These are phyloP conservation scores for Xylariaceae sp. DNA, from an alignment of 2,329 filamentous ascomycete genomes.

Conservation along the genomic window DNA sequence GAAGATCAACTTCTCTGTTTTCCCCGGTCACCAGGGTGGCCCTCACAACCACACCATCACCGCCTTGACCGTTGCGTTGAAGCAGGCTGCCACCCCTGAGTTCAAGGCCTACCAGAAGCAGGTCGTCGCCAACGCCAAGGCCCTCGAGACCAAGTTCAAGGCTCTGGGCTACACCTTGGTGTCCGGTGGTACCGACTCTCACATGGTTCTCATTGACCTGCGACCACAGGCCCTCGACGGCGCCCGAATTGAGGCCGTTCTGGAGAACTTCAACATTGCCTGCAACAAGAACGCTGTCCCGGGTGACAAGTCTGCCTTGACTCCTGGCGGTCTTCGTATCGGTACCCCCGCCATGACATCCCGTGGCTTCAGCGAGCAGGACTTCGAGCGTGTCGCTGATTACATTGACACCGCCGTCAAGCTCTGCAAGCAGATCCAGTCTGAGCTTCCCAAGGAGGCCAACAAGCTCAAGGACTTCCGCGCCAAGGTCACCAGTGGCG, in stretches of 20 bases:
- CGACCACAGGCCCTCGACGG: constrained; percentile 84
- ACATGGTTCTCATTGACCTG: constrained; percentile 94
- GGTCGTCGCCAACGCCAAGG: constrained; percentile 90
- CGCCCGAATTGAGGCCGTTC: constrained; percentile 89
- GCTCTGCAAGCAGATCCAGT: constrained; percentile 85
- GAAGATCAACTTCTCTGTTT: constrained; percentile 98
- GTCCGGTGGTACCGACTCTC: constrained; percentile 91
- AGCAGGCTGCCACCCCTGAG: constrained; percentile 85
- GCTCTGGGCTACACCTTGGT: constrained; percentile 89
- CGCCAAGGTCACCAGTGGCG: constrained; percentile 76
- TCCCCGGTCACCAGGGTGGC: constrained; percentile 97
- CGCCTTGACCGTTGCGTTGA: constrained; percentile 87
- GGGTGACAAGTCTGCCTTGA: constrained; percentile 94
- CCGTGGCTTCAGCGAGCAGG: constrained; percentile 85
- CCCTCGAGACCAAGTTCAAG: constrained; percentile 81
- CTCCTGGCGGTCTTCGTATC: constrained; percentile 90
- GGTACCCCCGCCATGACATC: constrained; percentile 97
- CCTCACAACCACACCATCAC: constrained; percentile 99
- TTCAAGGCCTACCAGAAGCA: constrained; percentile 93
- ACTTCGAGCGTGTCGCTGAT: constrained; percentile 83
- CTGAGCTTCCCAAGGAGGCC: constrained; percentile 82
- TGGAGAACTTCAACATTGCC: constrained; percentile 97
- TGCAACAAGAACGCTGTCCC: constrained; percentile 99
- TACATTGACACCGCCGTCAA: constrained; percentile 91
- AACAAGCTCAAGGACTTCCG: constrained; percentile 99